These are phyloP conservation scores for Gynostemma pentaphyllum DNA, from an alignment of 306 rosid genomes.

Conservation along the genomic window DNA sequence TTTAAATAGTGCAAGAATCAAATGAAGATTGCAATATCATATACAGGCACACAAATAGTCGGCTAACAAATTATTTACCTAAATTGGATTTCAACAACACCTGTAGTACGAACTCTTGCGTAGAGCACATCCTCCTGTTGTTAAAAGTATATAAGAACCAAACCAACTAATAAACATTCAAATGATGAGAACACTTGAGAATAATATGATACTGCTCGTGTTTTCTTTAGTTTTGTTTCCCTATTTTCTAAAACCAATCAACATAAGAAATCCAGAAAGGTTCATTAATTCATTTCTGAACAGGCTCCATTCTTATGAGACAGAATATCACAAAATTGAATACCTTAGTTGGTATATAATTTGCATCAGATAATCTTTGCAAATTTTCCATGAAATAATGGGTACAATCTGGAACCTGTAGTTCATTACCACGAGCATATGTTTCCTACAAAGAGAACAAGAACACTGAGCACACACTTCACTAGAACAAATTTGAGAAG, in stretches of 20 bases:
- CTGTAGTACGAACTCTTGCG: conserved; percentile 96
- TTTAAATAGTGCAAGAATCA: not conserved
- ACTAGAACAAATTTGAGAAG: not conserved
- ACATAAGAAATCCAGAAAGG: not conserved
- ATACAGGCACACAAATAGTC: not conserved
- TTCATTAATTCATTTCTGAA: not conserved
- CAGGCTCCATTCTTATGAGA: not conserved
- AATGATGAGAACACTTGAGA: not conserved
- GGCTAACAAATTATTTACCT: conserved; percentile 37
- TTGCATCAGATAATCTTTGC: conserved; percentile 61
- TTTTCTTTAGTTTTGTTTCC: too few species aligned
- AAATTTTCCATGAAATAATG: conserved; percentile 88
- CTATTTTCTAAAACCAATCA: not conserved
- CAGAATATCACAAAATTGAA: not conserved
- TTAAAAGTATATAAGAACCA: conserved; percentile 11
- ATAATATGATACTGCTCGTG: too few species aligned
- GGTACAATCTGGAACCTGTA: conserved; percentile 96
- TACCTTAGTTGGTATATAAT: conserved; percentile 95
- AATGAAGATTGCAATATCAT: not conserved
- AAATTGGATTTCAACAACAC: conserved; percentile 99
- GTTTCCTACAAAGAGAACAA: conserved; percentile 60
- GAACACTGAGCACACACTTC: not conserved
- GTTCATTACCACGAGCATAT: conserved; percentile 74
- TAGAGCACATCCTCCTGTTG: conserved; percentile 87
- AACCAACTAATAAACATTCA: not conserved